These are phyloP conservation scores for Eragrostis curvula DNA, from an alignment of 176 grass and related monocot genomes.

Conservation along the genomic window DNA sequence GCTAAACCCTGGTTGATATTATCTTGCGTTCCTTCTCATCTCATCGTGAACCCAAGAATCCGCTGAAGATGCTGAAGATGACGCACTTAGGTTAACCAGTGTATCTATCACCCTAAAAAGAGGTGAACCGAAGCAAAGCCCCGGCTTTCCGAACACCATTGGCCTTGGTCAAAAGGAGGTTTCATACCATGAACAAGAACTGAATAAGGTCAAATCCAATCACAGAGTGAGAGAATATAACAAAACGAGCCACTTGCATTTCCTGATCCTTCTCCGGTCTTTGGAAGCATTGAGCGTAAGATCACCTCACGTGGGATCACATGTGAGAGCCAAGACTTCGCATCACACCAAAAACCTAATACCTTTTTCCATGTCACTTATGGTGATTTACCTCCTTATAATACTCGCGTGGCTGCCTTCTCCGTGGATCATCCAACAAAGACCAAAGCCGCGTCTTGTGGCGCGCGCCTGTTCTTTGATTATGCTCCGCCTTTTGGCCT, in stretches of 20 bases:
- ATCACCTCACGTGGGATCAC: constrained; percentile 53
- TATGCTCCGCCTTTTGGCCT: constrained; percentile 43
- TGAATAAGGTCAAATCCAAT: constrained; percentile 30
- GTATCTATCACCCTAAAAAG: background rate
- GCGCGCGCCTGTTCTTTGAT: background rate
- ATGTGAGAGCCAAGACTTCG: constrained; percentile 24
- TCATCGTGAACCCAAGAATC: background rate
- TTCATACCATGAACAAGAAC: background rate
- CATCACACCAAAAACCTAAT: background rate
- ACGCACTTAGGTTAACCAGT: background rate
- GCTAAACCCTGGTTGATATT: background rate
- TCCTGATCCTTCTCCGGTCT: background rate
- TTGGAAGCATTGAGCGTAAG: background rate
- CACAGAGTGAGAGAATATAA: background rate
- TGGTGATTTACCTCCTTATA: background rate
- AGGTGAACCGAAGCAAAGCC: background rate
- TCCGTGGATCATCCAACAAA: constrained; percentile 31
- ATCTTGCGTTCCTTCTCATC: constrained; percentile 6
- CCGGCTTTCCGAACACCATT: background rate
- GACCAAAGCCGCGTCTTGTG: constrained; percentile 43
- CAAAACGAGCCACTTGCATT: background rate
- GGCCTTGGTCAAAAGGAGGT: constrained; percentile 2
- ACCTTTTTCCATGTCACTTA: background rate
- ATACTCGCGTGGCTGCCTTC: constrained; percentile 24
- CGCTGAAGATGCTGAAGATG: background rate